Evolutionary conservation across 345 rosid species (phyloP), one percentile per base, ranked within the genome.

Genomic region (Laguncularia racemosa): DNA sequence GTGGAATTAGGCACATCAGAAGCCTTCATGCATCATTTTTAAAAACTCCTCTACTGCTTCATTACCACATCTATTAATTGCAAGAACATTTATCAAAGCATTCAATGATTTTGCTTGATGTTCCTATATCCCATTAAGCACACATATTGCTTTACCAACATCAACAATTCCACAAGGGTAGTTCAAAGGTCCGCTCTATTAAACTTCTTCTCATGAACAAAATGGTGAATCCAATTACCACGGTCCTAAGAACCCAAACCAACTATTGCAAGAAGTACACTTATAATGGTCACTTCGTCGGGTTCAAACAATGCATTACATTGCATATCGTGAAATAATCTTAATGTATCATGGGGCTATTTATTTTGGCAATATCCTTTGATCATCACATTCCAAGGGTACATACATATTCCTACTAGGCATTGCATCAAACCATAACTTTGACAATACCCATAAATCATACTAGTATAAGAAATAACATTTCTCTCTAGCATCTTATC

Each of bases 341-440:
- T 70, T 68, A 86, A 59, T n/a, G 89, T 89, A 71, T 86, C 88
- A 20, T 71, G 85, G 52, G 88, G 82, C 44, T 76, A 74, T 44
- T 82, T 86, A 55, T 86, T 84, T 56, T 75, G 83, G 78, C 72
- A 78, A 64, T 78, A 82, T 13, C 97, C 95, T 13, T 85, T 70
- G 47, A 89, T 86, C 83, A 89, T 82, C 13, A 77, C 81, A 51
- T 89, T 89, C 97, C 91, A 89, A 52, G 97, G 82, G n/a, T n/a
- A n/a, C n/a, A 52, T 73, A 59, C 14, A 82, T 18, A 69, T 82
- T 89, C 69, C 69, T 89, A 48, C 69, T 78, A 0, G 89, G 89
- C 95, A 86, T 89, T 33, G 71, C 76, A 65, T 86, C 83, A 58
- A 86, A 89, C 84, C 84, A 20, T 76, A 80, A 49, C 33, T 54